Conservation (phyloP, 2,329 filamentous ascomycete genomes). For the Nectriaceae sp. region DNA sequence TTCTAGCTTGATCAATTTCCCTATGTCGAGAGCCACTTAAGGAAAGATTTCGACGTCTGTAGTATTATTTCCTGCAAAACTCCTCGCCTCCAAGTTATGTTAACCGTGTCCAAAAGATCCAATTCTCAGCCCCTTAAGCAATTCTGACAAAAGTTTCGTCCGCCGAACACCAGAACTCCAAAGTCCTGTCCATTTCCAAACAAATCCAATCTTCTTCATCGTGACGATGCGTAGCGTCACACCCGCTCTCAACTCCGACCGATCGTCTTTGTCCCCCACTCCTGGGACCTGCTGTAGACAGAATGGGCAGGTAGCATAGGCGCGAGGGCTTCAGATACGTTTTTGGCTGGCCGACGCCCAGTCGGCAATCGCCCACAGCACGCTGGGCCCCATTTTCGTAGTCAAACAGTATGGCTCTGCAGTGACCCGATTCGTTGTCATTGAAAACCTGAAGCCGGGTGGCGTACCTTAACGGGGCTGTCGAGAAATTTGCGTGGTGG, state of each 20-base stretch:
- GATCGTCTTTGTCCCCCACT: not conserved
- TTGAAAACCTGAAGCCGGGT: constrained; percentile 1
- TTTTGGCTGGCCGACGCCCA: not conserved
- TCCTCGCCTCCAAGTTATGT: no score
- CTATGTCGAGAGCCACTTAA: no score
- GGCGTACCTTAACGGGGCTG: constrained; percentile 1
- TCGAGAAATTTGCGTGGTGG: not conserved
- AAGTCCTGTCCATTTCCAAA: not conserved
- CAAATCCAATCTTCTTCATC: not conserved
- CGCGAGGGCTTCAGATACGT: not conserved
- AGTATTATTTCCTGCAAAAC: no score
- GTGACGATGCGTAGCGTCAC: not conserved
- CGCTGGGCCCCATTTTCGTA: constrained; percentile 8
- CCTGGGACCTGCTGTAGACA: not conserved
- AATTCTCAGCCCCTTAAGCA: no score
- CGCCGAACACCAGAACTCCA: not conserved
- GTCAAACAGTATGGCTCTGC: constrained; percentile 3
- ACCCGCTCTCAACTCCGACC: not conserved
- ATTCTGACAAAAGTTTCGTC: no score
- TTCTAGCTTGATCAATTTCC: no score
- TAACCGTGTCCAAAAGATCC: no score
- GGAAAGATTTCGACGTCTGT: no score
- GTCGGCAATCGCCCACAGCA: constrained; percentile 4
- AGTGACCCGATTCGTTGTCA: not conserved
- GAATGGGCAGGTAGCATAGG: not conserved